Base-by-base conservation (phyloP, 441 rosid species). In the Cnidoscolus chayamansa region DNA sequence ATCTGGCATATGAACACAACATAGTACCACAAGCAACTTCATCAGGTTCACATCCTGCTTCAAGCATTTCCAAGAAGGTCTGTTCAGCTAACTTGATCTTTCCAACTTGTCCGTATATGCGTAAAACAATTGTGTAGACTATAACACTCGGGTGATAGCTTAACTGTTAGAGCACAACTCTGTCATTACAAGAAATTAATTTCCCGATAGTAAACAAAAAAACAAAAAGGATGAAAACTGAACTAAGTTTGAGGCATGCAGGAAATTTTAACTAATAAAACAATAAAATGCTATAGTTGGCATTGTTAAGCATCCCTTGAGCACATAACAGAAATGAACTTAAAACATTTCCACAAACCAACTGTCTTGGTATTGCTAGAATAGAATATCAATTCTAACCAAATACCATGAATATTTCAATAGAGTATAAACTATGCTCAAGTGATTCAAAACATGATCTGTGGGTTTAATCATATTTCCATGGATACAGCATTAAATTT, bases 1-100 rank as follows among this genome's bases (percentile, higher is more conserved):
- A 94, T 82, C 97, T 85, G 12, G 98, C 98, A 77, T 94, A 94
- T 9, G 93, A 78, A 79, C 98, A 94, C 72, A 94, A 68, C 94
- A 94, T 89, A 12, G 97, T 92, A 70, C 98, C 98, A 63, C 95
- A 94, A 78, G 97, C 98, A 74, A 94, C 89, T 73, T 85, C 91
- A 76, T 94, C 98, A 0, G 98, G 94, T 77, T 94, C 97, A 67
- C 93, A 89, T 63, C 97, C 96, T 0, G 76, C 88, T 80, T 94
- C 92, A 35, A 91, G 97, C 97, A 94, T 90, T 84, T 94, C 98
- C 82, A 94, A 72, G 86, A 94, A 92, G 17, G 85, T 86, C 70
- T 91, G 87, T 65, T 94, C 97, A 15, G 97, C 93, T 78, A 92
- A 74, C 81, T 85, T 84, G 71, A 94, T 85, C 84, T 94, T 91